Evolutionary conservation across 306 rosid species (phyloP).

Genomic region (Luffa aegyptiaca): DNA sequence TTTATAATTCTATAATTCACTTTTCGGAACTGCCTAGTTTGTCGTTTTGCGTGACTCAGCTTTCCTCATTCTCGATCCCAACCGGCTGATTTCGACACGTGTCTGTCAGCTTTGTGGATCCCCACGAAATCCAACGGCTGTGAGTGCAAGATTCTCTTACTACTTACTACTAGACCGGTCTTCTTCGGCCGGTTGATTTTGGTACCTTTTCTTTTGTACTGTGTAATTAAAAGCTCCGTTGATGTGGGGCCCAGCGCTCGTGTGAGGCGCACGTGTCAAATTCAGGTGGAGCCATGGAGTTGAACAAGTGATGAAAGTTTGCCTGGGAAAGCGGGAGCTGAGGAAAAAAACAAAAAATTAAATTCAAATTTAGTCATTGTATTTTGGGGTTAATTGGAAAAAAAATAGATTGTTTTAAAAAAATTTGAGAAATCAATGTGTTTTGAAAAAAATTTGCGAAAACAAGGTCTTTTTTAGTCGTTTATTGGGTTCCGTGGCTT

Average conservation of each 20-base stretch:
- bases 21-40: neutral
- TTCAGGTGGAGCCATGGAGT: neutral
- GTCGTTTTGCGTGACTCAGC: conserved; percentile 34
- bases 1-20: neutral
- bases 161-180: neutral
- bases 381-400: no score
- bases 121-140: conserved; percentile 21
- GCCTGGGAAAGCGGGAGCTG: neutral
- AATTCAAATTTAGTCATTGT: no score
- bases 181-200: conserved; percentile 5
- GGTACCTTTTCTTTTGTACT: neutral
- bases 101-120: conserved; percentile 7
- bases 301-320: neutral
- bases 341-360: no score
- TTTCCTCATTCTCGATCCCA: conserved; percentile 17
- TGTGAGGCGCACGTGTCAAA: neutral
- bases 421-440: no score
- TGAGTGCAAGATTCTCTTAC: conserved; percentile 21
- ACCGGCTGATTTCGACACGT: conserved; percentile 19
- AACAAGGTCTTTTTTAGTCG: no score
- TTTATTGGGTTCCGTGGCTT: no score
- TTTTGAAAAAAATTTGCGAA: no score
- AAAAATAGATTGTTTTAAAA: no score
- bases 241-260: conserved; percentile 6
- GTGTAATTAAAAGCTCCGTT: neutral